Conservation (phyloP, 1,139 yeast genomes). For the Saccharomycopsis crataegensis region DNA sequence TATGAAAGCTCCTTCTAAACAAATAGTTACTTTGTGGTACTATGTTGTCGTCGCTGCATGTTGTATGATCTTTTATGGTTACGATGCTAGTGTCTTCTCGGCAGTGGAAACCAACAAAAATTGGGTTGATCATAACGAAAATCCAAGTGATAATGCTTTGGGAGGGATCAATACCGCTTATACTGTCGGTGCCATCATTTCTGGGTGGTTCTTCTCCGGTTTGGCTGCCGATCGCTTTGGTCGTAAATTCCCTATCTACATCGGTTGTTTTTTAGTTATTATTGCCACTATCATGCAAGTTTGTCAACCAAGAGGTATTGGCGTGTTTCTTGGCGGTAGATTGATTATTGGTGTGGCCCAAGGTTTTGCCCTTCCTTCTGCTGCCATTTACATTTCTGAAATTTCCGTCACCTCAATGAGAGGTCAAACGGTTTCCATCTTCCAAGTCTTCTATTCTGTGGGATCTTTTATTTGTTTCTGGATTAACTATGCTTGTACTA, state of each 20-base stretch:
- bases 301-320: conserved; percentile 18
- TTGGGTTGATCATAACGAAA: conserved; percentile 20
- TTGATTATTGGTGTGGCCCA: conserved; percentile 20
- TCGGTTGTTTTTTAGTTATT: conserved; percentile 16
- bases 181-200: conserved; percentile 21
- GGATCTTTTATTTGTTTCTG: conserved; percentile 20
- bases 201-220: conserved; percentile 21
- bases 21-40: conserved; percentile 19
- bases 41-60: conserved; percentile 21
- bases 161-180: conserved; percentile 22
- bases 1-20: conserved; percentile 1
- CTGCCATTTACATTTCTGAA: conserved; percentile 19
- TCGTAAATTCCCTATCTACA: conserved; percentile 23
- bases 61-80: conserved; percentile 23
- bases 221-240: conserved; percentile 22
- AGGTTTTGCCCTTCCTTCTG: conserved; percentile 19
- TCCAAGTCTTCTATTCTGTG: conserved; percentile 19
- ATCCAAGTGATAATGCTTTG: conserved; percentile 20
- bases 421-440: conserved; percentile 17
- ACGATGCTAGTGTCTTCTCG: conserved; percentile 23
- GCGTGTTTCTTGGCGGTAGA: conserved; percentile 19
- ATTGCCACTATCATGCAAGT: conserved; percentile 20
- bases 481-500: conserved; percentile 20
- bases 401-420: conserved; percentile 53
- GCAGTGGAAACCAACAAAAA: conserved; percentile 22